phyloP scores from a whole-genome alignment of 1,284 basidiomycete genomes.

The Apiotrichum akiyoshidainum region DNA sequence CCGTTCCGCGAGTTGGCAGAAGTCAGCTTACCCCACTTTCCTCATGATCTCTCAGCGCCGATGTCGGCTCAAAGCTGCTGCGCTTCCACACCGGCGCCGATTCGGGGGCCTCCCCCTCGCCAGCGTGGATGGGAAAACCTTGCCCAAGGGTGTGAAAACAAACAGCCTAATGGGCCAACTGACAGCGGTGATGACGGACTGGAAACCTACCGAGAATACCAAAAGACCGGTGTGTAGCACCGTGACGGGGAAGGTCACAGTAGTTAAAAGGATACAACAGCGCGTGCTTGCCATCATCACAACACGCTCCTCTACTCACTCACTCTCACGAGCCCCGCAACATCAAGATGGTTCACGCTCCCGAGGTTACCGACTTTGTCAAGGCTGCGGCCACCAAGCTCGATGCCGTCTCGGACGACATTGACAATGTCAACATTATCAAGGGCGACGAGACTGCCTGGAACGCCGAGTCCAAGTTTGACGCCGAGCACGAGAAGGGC shows the following conservation, averaged over 20 bases:
- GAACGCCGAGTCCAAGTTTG: constrained; percentile 65
- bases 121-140: no score
- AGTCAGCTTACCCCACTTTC: no score
- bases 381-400: constrained; percentile 50
- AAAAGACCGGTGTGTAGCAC: no score
- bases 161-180: no score
- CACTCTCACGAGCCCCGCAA: not conserved
- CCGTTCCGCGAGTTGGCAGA: no score
- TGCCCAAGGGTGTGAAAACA: no score
- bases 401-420: constrained; percentile 67
- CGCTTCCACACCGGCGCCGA: no score
- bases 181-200: no score
- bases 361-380: constrained; percentile 39
- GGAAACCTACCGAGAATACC: no score
- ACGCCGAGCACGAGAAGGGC: constrained; percentile 71
- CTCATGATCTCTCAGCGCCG: no score
- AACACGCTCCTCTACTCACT: not conserved
- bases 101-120: no score
- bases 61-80: no score
- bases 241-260: not conserved
- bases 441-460: constrained; percentile 49
- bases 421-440: constrained; percentile 60
- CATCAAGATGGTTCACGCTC: constrained; percentile 32
- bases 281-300: not conserved
- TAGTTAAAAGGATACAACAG: not conserved